These are phyloP conservation scores for Sisymbrium altissimum DNA, from an alignment of 345 rosid genomes.

Conservation along the genomic window DNA sequence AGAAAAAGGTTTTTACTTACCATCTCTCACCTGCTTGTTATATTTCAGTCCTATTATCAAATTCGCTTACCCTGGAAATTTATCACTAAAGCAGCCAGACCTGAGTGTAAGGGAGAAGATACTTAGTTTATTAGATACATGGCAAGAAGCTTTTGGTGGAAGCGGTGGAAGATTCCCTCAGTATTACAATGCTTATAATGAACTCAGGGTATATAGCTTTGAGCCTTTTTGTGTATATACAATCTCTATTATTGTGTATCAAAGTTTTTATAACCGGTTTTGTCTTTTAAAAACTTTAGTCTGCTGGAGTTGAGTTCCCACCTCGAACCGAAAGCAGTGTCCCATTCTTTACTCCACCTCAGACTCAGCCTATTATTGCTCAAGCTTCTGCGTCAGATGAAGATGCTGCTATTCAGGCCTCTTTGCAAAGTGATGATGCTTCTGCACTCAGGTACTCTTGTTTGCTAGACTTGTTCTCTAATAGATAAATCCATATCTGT, in stretches of 20 bases:
- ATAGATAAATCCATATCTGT: not conserved
- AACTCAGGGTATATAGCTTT: conserved; percentile 65
- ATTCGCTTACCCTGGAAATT: not conserved
- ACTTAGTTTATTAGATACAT: conserved; percentile 53
- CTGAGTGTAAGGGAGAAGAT: conserved; percentile 90
- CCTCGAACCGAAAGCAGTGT: conserved; percentile 79
- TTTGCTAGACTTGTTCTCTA: not conserved
- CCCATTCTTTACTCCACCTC: conserved; percentile 95
- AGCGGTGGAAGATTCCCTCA: conserved; percentile 81
- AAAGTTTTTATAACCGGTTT: not conserved
- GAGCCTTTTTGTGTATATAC: not conserved
- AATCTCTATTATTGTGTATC: not conserved
- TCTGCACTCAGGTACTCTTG: conserved; percentile 76
- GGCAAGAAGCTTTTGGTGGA: conserved; percentile 83
- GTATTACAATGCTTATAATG: conserved; percentile 78
- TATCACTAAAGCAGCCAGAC: conserved; percentile 69
- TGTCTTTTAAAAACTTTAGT: conserved; percentile 34
- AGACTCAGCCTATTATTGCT: conserved; percentile 62
- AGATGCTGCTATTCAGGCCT: conserved; percentile 91
- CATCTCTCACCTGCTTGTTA: conserved; percentile 1
- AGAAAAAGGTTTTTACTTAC: conserved; percentile 72
- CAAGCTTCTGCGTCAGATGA: conserved; percentile 58
- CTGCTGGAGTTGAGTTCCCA: conserved; percentile 88
- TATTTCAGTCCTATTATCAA: not conserved
- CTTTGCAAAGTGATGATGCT: conserved; percentile 78